A percentile compares a stretch with the other conserved stretches of the same genome.
phyloP scores from a whole-genome alignment of 805 yeast genomes.

The Starmerella powellii region DNA sequence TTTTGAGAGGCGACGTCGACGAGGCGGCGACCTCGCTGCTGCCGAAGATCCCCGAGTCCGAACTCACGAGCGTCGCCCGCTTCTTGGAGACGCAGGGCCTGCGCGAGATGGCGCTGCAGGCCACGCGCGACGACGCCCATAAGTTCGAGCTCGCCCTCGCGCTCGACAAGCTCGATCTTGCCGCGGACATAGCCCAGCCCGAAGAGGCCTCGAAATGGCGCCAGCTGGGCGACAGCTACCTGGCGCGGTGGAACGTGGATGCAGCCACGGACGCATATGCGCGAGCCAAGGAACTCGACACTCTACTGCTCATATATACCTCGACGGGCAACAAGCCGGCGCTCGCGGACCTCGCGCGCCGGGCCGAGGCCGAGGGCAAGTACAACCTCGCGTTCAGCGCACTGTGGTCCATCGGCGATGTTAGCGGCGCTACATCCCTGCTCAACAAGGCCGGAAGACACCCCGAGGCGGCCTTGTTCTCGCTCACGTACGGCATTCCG shows the following conservation, averaged over 20 bases:
- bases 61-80: conserved; percentile 67
- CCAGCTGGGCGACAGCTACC: conserved; percentile 75
- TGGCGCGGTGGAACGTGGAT: conserved; percentile 63
- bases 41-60: conserved; percentile 46
- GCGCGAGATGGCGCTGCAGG: conserved; percentile 65
- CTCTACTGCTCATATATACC: conserved; percentile 69
- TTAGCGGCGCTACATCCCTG: conserved; percentile 48
- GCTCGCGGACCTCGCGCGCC: conserved; percentile 49
- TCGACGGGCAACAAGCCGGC: conserved; percentile 60
- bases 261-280: conserved; percentile 71
- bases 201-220: conserved; percentile 59
- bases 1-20: conserved; percentile 86
- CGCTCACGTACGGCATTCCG: conserved; percentile 52
- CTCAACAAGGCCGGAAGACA: conserved; percentile 55
- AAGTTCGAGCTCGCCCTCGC: conserved; percentile 79
- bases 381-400: conserved; percentile 87
- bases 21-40: conserved; percentile 47
- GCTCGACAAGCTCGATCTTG: conserved; percentile 59
- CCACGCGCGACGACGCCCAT: conserved; percentile 81
- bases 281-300: conserved; percentile 68
- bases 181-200: conserved; percentile 46
- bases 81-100: conserved; percentile 90
- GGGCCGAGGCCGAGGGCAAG: conserved; percentile 62
- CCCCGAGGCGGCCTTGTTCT: conserved; percentile 77
- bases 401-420: conserved; percentile 74